Evolutionary conservation across 1,139 yeast genomes (phyloP), one percentile per base, ranked within the genome.

Genomic region (Saccharomycopsis crataegensis): DNA sequence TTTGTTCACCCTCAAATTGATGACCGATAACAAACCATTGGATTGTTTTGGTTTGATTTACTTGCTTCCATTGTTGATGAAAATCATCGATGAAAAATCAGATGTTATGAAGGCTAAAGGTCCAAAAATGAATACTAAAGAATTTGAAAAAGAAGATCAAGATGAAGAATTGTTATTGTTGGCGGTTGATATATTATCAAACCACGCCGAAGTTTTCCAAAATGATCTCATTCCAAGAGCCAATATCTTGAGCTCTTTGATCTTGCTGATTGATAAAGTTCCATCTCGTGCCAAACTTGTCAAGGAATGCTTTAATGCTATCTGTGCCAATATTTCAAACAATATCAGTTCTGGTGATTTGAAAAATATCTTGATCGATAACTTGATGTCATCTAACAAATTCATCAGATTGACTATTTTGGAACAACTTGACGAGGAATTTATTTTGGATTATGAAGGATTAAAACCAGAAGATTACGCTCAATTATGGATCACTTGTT

Each of bases 391-490:
- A 0, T 77, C 88, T 0, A 85, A 83, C 57, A 69, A 73, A 6
- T 86, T 86, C 69, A 94, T 90, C 8, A 82, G 96, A 60, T 75
- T 82, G 9, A 78, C 96, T 1, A 78, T 91, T 45, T 74, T 94
- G 59, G 97, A 93, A 66, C 84, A 84, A 8, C 67, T 94, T 48
- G 98, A 93, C 65, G 79, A 88, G 52, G 97, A 93, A 64, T 85
- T 90, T 61, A 96, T 90, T 59, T 70, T 93, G 53, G 70, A 75
- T n/a, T 75, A 80, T 0, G 75, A 71, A 46, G 57, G 54, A 17
- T 37, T 56, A 7, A n/a, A 40, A 6, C 54, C 57, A 12, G 62
- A 79, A 64, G 69, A 71, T 7, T 79, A 78, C 56, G 79, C 76
- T 55, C 95, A 91, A 65, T 69, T 93, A 37, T 91, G 87, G 82